Conservation (phyloP, 768 basidiomycete genomes). For the Multifurca ochricompacta region DNA sequence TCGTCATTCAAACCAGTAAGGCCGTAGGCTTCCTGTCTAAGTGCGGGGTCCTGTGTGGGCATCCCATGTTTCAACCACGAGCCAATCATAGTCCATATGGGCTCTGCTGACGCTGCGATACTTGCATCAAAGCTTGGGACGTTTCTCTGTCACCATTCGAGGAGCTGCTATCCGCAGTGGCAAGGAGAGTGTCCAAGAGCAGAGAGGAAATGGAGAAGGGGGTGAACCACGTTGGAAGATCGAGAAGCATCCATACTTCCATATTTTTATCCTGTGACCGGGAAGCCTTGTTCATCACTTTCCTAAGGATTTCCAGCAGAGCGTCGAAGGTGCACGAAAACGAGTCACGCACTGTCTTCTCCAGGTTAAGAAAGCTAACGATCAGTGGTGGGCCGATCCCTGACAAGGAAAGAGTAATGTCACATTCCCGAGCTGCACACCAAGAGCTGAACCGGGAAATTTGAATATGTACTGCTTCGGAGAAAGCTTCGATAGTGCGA, state of each 20-base stretch:
- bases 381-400: constrained; percentile 40
- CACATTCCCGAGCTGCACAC: constrained; percentile 64
- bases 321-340: constrained; percentile 55
- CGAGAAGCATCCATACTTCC: constrained; percentile 36
- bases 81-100: constrained; percentile 66
- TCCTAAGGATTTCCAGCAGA: constrained; percentile 42
- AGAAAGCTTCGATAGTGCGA: constrained; percentile 73
- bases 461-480: constrained; percentile 61
- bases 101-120: constrained; percentile 56
- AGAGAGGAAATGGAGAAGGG: constrained; percentile 49
- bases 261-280: constrained; percentile 23
- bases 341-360: constrained; percentile 47
- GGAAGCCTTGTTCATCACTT: constrained; percentile 26
- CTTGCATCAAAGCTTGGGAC: constrained; percentile 47
- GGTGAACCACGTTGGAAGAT: constrained; percentile 33
- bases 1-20: constrained; percentile 48
- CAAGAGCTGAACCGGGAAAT: constrained; percentile 53
- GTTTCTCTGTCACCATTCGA: constrained; percentile 51
- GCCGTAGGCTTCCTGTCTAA: constrained; percentile 5
- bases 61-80: constrained; percentile 70
- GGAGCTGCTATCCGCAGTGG: constrained; percentile 47
- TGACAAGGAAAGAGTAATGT: constrained; percentile 50
- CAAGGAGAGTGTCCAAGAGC: constrained; percentile 56
- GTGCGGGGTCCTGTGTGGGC: constrained; percentile 32
- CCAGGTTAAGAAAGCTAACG: constrained; percentile 59